Base-by-base conservation (phyloP, 768 basidiomycete genomes). In the Galerina marginata region DNA sequence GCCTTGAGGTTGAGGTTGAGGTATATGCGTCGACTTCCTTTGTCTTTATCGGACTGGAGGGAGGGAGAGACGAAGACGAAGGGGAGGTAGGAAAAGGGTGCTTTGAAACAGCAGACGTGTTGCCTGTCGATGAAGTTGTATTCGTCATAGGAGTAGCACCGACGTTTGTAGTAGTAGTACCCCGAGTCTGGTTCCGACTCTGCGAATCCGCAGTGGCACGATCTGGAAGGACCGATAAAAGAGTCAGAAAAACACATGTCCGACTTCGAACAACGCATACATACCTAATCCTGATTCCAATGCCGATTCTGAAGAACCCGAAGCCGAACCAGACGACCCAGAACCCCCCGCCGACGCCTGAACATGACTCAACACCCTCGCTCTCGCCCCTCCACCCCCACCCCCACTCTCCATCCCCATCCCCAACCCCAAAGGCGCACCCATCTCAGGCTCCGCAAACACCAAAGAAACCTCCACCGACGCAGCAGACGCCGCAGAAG, bases 391-490 rank as follows among this genome's bases (percentile, higher is more conserved):
- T 48, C 47, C 25, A 14, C 56, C 38, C 48, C 36, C 38, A 15
- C 37, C 1, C 11, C 11, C 37, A 26, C 14, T 48, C 44, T 29
- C 23, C n/a, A 42, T 10, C 23, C 43, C 50, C 26, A 23, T 16
- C 29, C n/a, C 38, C 26, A 14, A 16, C 26, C 10, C 48, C 48
- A 42, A 25, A 15, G 60, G 54, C 42, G 48, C 42, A 6, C 47
- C 54, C 48, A 38, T 25, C 43, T 64, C 63, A 1, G 63, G 59
- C 37, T 64, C 63, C 2, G 63, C 63, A 54, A 57, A 56, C 12
- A 64, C 55, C 12, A 60, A 40, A 4, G 59, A 60, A 0, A 64
- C 36, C 42, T 59, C 57, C 37, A 50, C 53, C 36, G 10, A 39
- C 26, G 54, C 16, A 2, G 52, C 23, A 2, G 51, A 33, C 4